Percentiles rank a stretch among this genome's conserved stretches.
These are phyloP conservation scores for Plantago major DNA, from an alignment of 257 asterid species.

Conservation along the genomic window DNA sequence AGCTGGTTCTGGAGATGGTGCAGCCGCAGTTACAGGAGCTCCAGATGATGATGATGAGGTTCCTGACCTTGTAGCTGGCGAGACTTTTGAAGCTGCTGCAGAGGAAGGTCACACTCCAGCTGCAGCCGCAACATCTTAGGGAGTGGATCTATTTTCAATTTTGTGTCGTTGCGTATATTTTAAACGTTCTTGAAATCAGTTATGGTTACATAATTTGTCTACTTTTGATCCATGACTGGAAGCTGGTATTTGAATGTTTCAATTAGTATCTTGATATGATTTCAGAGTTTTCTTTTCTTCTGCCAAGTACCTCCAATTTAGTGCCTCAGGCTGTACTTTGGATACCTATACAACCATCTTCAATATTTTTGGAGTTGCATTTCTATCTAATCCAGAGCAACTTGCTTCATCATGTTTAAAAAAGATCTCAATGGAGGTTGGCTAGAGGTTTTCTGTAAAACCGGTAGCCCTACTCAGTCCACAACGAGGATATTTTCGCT, in stretches of 20 bases:
- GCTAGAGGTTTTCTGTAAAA: too few species aligned
- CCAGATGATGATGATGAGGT: constrained; percentile 58
- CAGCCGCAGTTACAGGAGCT: constrained; percentile 17
- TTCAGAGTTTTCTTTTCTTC: not conserved
- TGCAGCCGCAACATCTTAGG: constrained; percentile 24
- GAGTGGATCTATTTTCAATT: constrained; percentile 18
- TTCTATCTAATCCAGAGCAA: too few species aligned
- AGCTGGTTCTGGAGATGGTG: constrained; percentile 39
- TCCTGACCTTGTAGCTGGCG: constrained; percentile 68
- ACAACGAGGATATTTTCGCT: too few species aligned
- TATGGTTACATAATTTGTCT: constrained; percentile 22
- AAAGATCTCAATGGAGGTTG: too few species aligned
- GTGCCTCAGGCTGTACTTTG: too few species aligned
- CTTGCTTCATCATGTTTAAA: too few species aligned
- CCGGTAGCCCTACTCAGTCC: too few species aligned
- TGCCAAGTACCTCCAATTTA: too few species aligned
- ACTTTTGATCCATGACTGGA: constrained; percentile 26
- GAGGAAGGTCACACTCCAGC: constrained; percentile 46
- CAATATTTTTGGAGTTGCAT: too few species aligned
- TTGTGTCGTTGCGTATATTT: constrained; percentile 32
- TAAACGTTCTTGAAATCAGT: constrained; percentile 26
- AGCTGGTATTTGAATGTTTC: constrained; percentile 18
- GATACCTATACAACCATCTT: too few species aligned
- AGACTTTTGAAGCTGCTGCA: constrained; percentile 72
- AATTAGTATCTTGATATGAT: constrained; percentile 9